These are phyloP conservation scores for Bimuria novae-zelandiae DNA, from an alignment of 2,329 filamentous ascomycete species.

Conservation along the genomic window DNA sequence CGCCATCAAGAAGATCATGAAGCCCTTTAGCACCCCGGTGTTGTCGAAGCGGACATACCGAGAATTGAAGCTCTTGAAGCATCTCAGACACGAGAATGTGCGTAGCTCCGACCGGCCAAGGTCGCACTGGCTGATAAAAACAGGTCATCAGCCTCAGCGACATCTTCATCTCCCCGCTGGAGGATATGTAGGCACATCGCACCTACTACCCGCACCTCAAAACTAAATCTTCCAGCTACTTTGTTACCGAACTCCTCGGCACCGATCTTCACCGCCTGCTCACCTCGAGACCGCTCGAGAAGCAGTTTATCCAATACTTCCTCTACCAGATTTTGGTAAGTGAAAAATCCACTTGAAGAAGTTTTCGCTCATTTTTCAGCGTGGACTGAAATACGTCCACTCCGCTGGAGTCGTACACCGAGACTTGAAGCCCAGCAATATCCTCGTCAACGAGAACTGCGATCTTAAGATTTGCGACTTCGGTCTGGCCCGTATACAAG, in stretches of 20 bases:
- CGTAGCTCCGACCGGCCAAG: conserved; percentile 23
- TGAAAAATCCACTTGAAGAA: conserved; percentile 61
- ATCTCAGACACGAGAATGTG: conserved; percentile 96
- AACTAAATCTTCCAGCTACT: conserved; percentile 68
- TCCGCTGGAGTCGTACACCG: conserved; percentile 97
- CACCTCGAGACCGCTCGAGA: conserved; percentile 93
- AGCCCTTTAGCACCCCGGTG: conserved; percentile 99
- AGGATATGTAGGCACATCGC: conserved; percentile 79
- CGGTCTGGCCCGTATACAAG: conserved; percentile 93
- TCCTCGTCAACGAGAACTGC: conserved; percentile 99
- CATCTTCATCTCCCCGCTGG: conserved; percentile 98
- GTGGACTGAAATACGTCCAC: conserved; percentile 98
- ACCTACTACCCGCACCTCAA: neutral
- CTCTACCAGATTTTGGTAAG: conserved; percentile 97
- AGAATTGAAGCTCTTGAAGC: conserved; percentile 96
- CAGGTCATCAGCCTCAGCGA: conserved; percentile 96
- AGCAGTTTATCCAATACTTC: conserved; percentile 99
- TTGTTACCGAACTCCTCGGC: conserved; percentile 95
- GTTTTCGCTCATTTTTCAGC: conserved; percentile 58
- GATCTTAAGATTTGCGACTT: conserved; percentile 99
- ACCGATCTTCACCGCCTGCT: conserved; percentile 95
- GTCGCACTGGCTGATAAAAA: conserved; percentile 21
- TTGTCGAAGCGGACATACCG: conserved; percentile 97
- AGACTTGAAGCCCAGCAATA: conserved; percentile 98
- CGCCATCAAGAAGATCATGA: conserved; percentile 99